Conservation (phyloP, 83 land plant species). For the Diphasiastrum complanatum region DNA sequence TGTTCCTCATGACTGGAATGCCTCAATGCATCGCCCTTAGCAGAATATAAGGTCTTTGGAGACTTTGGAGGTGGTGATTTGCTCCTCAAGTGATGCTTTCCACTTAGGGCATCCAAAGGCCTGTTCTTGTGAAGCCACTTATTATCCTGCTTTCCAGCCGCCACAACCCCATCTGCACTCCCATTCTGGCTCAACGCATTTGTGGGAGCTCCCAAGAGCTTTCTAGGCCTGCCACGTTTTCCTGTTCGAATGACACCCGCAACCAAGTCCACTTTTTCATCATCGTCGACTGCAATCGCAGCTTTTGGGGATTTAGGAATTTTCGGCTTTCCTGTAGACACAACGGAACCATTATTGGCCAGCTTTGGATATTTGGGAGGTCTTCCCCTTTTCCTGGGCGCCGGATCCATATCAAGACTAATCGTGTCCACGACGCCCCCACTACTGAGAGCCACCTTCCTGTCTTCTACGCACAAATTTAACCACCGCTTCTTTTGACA, state of each 20-base stretch:
- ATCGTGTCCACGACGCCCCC: too few relatives aligned
- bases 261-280: slow-evolving; percentile 13
- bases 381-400: slow-evolving; percentile 28
- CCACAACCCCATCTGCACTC: too few relatives aligned
- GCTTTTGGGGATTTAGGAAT: background rate
- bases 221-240: slow-evolving; percentile 26
- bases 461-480: too few relatives aligned
- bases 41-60: background rate
- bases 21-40: background rate
- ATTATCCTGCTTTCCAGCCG: too few relatives aligned
- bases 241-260: slow-evolving; percentile 8
- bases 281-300: slow-evolving; percentile 7
- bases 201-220: slow-evolving; percentile 4
- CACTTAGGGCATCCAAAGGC: background rate
- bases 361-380: slow-evolving; percentile 26
- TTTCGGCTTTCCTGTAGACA: slow-evolving; percentile 2
- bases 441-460: too few relatives aligned
- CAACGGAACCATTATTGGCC: background rate
- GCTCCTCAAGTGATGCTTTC: background rate
- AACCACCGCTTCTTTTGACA: too few relatives aligned
- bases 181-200: too few relatives aligned
- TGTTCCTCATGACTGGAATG: slow-evolving; percentile 10
- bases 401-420: slow-evolving; percentile 18
- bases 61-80: background rate
- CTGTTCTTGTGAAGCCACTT: too few relatives aligned